Evolutionary conservation across 805 yeast species (phyloP).

Genomic region (Starmerella floricola): DNA sequence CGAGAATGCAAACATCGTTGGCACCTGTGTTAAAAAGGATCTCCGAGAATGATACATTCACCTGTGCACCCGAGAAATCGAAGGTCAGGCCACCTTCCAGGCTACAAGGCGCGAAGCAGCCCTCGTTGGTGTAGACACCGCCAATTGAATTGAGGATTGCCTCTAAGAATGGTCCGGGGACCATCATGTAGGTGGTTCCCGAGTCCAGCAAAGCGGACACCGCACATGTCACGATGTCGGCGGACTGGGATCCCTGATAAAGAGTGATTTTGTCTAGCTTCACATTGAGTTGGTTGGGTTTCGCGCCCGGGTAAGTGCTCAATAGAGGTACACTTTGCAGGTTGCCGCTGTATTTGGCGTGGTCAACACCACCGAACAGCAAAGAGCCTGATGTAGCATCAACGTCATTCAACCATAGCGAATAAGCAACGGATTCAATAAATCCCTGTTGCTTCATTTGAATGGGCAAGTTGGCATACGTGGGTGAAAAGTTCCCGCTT

Average conservation of each 20-base stretch:
- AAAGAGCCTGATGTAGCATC: slow-evolving; percentile 29
- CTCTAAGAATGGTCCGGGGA: slow-evolving; percentile 30
- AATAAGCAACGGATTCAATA: slow-evolving; percentile 35
- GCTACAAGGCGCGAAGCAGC: slow-evolving; percentile 34
- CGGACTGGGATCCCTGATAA: slow-evolving; percentile 13
- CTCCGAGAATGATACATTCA: slow-evolving; percentile 35
- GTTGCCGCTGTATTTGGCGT: slow-evolving; percentile 32
- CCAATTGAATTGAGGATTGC: slow-evolving; percentile 30
- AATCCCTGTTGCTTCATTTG: slow-evolving; percentile 32
- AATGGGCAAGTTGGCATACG: slow-evolving; percentile 29
- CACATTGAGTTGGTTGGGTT: slow-evolving; percentile 15
- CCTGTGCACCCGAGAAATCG: slow-evolving; percentile 40
- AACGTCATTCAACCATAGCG: slow-evolving; percentile 35
- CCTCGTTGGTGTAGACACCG: slow-evolving; percentile 31
- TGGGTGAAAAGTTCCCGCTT: slow-evolving; percentile 16
- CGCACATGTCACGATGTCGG: slow-evolving; percentile 8
- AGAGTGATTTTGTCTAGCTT: slow-evolving; percentile 14
- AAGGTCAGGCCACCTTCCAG: slow-evolving; percentile 30
- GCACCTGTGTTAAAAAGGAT: slow-evolving; percentile 15
- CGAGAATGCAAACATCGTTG: slow-evolving; percentile 20
- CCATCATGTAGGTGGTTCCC: slow-evolving; percentile 39
- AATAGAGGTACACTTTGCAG: slow-evolving; percentile 30
- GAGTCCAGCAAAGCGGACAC: slow-evolving; percentile 39
- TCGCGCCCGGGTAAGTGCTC: slow-evolving; percentile 11
- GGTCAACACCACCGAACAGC: slow-evolving; percentile 37